A percentile compares a stretch with the other conserved stretches of the same genome.
phyloP scores from a whole-genome alignment of 1,139 yeast species.

The Barnettozyma hawaiiensis region DNA sequence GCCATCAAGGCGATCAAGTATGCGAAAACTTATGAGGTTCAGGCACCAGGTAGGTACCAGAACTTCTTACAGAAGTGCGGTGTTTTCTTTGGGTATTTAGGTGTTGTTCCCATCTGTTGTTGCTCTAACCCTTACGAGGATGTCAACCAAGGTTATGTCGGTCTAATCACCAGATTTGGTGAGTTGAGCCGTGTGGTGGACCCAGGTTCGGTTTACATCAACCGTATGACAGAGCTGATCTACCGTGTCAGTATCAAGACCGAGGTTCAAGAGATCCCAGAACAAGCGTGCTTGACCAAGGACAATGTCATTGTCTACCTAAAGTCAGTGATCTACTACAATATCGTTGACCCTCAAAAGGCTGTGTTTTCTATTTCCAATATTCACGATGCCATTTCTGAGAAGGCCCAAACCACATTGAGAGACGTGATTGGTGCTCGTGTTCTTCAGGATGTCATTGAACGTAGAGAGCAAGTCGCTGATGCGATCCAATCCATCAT shows the following conservation, averaged over 20 bases:
- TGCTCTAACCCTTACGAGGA: constrained; percentile 54
- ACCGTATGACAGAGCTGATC: constrained; percentile 58
- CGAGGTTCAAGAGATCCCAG: constrained; percentile 60
- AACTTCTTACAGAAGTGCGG: constrained; percentile 43
- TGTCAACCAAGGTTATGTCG: constrained; percentile 67
- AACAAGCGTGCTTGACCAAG: constrained; percentile 62
- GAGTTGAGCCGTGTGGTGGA: constrained; percentile 62
- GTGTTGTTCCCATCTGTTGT: constrained; percentile 53
- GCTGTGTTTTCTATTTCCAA: constrained; percentile 55
- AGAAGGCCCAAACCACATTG: constrained; percentile 70
- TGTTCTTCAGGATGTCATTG: constrained; percentile 66
- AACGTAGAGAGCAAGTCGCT: constrained; percentile 70
- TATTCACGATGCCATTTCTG: constrained; percentile 55
- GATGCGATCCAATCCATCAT: constrained; percentile 58
- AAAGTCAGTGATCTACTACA: constrained; percentile 65
- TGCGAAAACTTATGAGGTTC: constrained; percentile 17
- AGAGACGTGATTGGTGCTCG: constrained; percentile 71
- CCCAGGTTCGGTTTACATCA: constrained; percentile 64
- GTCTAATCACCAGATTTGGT: constrained; percentile 64
- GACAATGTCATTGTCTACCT: constrained; percentile 61
- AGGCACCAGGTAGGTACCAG: constrained; percentile 28
- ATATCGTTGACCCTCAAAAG: constrained; percentile 64
- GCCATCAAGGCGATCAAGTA: constrained; percentile 15
- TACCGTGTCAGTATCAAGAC: constrained; percentile 50
- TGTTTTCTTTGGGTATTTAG: constrained; percentile 44